phyloP scores from a whole-genome alignment of 257 asterid genomes.

The Nicotiana undulata region DNA sequence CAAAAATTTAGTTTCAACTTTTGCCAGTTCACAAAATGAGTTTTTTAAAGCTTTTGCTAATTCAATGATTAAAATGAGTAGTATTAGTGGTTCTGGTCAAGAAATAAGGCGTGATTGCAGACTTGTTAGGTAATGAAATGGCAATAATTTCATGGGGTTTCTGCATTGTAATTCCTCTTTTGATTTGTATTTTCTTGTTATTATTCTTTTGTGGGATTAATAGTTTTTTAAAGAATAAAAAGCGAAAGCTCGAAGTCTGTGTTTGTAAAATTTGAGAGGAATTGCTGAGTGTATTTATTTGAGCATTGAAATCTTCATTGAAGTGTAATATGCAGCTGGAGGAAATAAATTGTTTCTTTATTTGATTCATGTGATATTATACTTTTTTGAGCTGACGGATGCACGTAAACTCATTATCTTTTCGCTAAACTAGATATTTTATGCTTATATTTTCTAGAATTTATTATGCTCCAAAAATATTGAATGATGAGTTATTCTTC shows the following conservation, averaged over 20 bases:
- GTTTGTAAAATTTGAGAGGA: not conserved
- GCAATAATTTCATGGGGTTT: not conserved
- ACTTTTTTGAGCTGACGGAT: too few relatives aligned
- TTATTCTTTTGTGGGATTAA: not conserved
- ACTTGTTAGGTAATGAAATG: slow-evolving; percentile 13
- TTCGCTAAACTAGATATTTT: too few relatives aligned
- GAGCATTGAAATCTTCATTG: too few relatives aligned
- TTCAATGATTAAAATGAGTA: slow-evolving; percentile 85
- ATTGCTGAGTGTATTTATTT: not conserved
- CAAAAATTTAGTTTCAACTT: slow-evolving; percentile 45
- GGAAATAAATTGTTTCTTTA: not conserved
- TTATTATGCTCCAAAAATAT: too few relatives aligned
- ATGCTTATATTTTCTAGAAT: too few relatives aligned
- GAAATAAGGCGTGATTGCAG: slow-evolving; percentile 55
- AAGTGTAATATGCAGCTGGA: too few relatives aligned
- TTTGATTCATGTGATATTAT: not conserved
- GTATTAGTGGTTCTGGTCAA: slow-evolving; percentile 45
- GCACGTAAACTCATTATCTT: too few relatives aligned
- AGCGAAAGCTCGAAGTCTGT: not conserved
- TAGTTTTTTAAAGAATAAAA: too few relatives aligned
- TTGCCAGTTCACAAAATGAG: slow-evolving; percentile 42
- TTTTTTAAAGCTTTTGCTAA: slow-evolving; percentile 51
- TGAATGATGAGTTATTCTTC: too few relatives aligned
- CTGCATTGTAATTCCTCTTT: not conserved
- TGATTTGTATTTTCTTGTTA: not conserved